phyloP scores from a whole-genome alignment of 768 basidiomycete genomes.

The Auricularia sp. region DNA sequence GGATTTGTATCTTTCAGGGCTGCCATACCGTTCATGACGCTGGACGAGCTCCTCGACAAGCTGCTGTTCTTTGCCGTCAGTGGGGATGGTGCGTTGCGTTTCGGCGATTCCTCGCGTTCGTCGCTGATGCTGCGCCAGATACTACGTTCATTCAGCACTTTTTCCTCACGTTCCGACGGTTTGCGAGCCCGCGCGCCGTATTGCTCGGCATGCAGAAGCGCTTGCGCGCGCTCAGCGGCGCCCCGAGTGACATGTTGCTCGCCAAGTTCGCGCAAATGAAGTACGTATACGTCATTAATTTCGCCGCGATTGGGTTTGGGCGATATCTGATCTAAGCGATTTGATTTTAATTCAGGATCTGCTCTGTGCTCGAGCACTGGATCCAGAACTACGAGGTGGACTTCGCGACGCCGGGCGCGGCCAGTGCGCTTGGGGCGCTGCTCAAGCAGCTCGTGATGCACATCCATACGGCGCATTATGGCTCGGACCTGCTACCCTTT shows the following conservation, averaged over 20 bases:
- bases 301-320: background rate
- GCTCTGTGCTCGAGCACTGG: constrained; percentile 69
- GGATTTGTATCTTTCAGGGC: constrained; percentile 29
- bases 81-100: constrained; percentile 53
- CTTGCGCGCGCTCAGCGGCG: constrained; percentile 64
- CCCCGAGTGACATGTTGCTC: constrained; percentile 72
- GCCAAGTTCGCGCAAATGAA: constrained; percentile 84
- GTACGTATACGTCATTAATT: constrained; percentile 25
- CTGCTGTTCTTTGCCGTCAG: constrained; percentile 74
- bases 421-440: constrained; percentile 61
- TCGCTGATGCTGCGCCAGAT: constrained; percentile 32
- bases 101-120: background rate
- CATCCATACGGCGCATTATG: constrained; percentile 76
- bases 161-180: constrained; percentile 73
- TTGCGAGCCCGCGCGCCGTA: constrained; percentile 66
- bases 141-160: constrained; percentile 70
- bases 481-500: constrained; percentile 73
- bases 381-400: constrained; percentile 65
- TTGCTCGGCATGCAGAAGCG: constrained; percentile 84
- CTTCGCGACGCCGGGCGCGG: constrained; percentile 67
- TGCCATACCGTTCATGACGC: constrained; percentile 59
- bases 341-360: constrained; percentile 42
- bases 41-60: constrained; percentile 75
- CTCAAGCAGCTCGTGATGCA: constrained; percentile 72
- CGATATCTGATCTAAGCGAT: background rate